Base-by-base conservation (phyloP, 352 stramenopile species). In the Phytophthora lateralis region DNA sequence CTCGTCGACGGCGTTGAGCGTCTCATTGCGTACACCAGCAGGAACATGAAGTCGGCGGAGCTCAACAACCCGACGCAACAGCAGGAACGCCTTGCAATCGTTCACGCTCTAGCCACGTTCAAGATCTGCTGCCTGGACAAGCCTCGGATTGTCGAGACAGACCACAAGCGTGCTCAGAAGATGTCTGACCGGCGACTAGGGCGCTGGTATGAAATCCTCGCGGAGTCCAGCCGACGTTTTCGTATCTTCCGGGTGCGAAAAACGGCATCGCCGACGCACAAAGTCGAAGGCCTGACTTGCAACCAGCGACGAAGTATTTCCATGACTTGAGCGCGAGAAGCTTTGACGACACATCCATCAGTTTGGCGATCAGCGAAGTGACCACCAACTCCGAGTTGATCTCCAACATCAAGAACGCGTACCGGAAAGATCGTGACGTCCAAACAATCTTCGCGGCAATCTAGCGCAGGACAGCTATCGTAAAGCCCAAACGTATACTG, bases 231-330 rank as follows among this genome's bases (percentile, higher is more conserved):
- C 35, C 49, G 12, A 53, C 34, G 8, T 53, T 61, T 18, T 72
- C 37, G 30, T 76, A 59, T 30, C 55, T 66, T 57, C 57, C 8
- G n/a, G 62, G 53, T 12, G 58, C 54, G 14, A 69, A 41, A 26
- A 73, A 73, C 12, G 43, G n/a, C 1, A 63, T 67, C 14, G 49
- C 46, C 2, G 51, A 60, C 20, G 53, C 43, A 15, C 18, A 63
- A 0, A 57, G 56, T 4, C 18, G 56, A 32, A 37, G 46, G 11
- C 29, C 56, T 9, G 27, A 57, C 38, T 39, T 60, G 21, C 48
- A 60, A 30, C 59, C 59, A 12, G 50, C 55, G 17, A 61, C 59
- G 0, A 61, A 61, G 44, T 56, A 30, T 15, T 66, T 66, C 20
- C 59, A 66, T 26, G 59, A 55, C 12, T 39, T 66, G 17, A 35